Percentiles rank a stretch among this genome's conserved stretches.
These are phyloP conservation scores for Talaromyces sp. DNA, from an alignment of 2,329 filamentous ascomycete species.

Conservation along the genomic window DNA sequence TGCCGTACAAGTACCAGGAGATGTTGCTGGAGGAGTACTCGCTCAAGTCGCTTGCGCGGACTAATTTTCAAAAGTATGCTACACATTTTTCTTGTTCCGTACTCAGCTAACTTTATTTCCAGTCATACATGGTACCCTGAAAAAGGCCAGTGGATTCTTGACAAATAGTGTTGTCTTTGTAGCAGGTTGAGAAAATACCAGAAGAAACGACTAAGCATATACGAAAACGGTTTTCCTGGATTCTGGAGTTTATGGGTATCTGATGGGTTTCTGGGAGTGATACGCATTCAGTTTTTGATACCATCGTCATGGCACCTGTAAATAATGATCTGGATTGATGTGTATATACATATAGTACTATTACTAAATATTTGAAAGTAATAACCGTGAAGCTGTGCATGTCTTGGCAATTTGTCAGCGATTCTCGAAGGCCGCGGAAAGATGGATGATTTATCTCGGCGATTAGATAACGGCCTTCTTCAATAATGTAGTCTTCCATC, in stretches of 20 bases:
- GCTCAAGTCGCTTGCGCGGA: conserved; percentile 26
- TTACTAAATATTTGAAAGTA: no score
- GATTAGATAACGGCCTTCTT: neutral
- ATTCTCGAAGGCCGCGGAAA: neutral
- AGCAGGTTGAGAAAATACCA: no score
- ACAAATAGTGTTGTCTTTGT: neutral
- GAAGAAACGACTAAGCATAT: no score
- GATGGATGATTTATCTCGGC: neutral
- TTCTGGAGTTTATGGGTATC: no score
- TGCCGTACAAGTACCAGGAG: conserved; percentile 50
- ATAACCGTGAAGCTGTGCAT: no score
- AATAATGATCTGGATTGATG: neutral
- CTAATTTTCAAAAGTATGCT: conserved; percentile 32
- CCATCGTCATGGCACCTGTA: neutral
- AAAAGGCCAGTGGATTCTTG: conserved; percentile 7
- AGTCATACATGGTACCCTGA: conserved; percentile 34
- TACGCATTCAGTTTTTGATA: neutral
- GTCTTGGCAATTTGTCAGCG: neutral
- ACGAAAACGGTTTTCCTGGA: no score
- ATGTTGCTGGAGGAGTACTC: conserved; percentile 37
- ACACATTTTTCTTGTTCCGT: neutral
- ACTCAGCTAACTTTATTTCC: neutral
- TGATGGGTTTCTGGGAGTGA: no score
- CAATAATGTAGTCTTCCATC: no score
- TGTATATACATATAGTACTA: neutral